phyloP scores from a whole-genome alignment of 1,284 basidiomycete genomes.

The Cerrena zonata region DNA sequence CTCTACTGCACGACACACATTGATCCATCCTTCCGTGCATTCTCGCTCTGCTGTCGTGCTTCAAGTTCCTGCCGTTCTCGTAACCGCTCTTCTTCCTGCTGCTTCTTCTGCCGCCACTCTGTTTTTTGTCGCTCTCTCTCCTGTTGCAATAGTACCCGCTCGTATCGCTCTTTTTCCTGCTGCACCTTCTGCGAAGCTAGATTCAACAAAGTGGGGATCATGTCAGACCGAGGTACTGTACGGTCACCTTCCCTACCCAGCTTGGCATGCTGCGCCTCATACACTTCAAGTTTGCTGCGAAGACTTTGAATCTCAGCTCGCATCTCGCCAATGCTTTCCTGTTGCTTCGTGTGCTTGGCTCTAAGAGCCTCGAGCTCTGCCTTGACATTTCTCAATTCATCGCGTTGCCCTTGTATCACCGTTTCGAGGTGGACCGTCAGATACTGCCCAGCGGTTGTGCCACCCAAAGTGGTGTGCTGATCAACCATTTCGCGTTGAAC shows the following conservation, averaged over 20 bases:
- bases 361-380: constrained; percentile 7
- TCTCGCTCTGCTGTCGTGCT: neutral
- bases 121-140: neutral
- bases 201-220: neutral
- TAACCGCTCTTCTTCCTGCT: neutral
- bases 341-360: constrained; percentile 9
- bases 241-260: constrained; percentile 6
- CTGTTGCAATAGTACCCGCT: too few species aligned
- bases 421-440: constrained; percentile 6
- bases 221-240: neutral
- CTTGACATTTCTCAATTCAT: constrained; percentile 8
- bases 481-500: constrained; percentile 9
- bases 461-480: constrained; percentile 4
- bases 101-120: neutral
- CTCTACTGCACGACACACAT: too few species aligned
- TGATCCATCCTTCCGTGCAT: too few species aligned
- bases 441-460: constrained; percentile 10
- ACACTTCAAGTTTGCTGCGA: too few species aligned
- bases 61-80: neutral
- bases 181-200: neutral
- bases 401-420: constrained; percentile 8
- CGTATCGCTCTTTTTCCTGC: neutral
- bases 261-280: too few species aligned
- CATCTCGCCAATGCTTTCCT: too few species aligned
- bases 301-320: too few species aligned